Conservation (phyloP, 257 asterid genomes). For the Gynochthodes officinalis region DNA sequence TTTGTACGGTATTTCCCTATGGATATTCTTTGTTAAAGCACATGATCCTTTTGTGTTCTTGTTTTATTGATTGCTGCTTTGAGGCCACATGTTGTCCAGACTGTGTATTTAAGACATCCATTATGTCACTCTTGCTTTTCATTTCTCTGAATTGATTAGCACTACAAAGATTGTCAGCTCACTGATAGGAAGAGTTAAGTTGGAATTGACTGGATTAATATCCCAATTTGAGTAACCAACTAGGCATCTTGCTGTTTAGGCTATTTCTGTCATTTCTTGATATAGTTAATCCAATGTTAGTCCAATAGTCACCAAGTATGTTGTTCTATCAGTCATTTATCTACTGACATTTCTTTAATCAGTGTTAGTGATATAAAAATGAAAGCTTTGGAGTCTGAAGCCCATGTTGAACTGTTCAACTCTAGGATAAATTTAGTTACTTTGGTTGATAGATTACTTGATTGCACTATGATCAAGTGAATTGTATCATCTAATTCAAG, state of each 20-base stretch:
- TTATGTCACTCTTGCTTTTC: not conserved
- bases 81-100: not conserved
- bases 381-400: not conserved
- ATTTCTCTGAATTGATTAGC: not conserved
- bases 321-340: not conserved
- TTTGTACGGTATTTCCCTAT: not conserved
- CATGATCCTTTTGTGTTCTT: not conserved
- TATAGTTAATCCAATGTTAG: not conserved
- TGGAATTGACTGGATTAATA: not conserved
- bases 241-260: not conserved
- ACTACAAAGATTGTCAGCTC: not conserved
- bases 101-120: not conserved
- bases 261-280: not conserved
- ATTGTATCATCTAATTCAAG: not conserved
- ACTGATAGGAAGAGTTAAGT: not conserved
- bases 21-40: not conserved
- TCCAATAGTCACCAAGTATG: not conserved
- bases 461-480: not conserved
- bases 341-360: not conserved
- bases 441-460: not conserved
- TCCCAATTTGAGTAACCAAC: not conserved
- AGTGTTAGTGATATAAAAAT: not conserved
- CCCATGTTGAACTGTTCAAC: not conserved
- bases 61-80: not conserved
- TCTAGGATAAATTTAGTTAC: not conserved